Conservation (phyloP, 192 early-diverging fungal genomes). For the Irineochytrium annulatum region DNA sequence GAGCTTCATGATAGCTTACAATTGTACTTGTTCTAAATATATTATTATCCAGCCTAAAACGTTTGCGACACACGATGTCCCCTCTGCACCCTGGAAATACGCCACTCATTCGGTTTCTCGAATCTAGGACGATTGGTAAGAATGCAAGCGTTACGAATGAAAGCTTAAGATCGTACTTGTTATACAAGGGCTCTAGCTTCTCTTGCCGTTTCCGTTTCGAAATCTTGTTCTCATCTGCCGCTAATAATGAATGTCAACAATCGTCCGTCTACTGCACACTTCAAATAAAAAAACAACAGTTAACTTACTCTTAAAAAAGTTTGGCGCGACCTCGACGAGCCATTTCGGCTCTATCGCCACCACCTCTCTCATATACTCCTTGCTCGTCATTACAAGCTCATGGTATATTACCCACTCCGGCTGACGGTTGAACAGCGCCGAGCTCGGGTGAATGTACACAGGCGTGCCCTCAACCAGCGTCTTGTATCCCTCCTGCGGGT, state of each 20-base stretch:
- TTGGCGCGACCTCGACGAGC: conserved; percentile 95
- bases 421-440: conserved; percentile 92
- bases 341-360: conserved; percentile 87
- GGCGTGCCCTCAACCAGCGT: conserved; percentile 97
- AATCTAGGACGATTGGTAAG: conserved; percentile 41
- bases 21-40: too few relatives aligned
- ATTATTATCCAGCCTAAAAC: too few relatives aligned
- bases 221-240: conserved; percentile 89
- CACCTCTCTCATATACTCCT: conserved; percentile 90
- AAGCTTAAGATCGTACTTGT: conserved; percentile 44
- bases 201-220: conserved; percentile 90
- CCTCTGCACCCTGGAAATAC: conserved; percentile 54
- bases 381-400: conserved; percentile 83
- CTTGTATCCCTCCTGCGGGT: conserved; percentile 99
- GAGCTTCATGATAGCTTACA: too few relatives aligned
- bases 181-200: conserved; percentile 88
- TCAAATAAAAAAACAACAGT: conserved; percentile 6
- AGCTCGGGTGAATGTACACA: conserved; percentile 94
- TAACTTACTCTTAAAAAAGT: conserved; percentile 79
- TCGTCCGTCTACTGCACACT: neutral
- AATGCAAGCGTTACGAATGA: conserved; percentile 7
- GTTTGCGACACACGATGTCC: conserved; percentile 32
- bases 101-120: conserved; percentile 96
- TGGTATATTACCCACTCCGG: conserved; percentile 96
- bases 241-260: conserved; percentile 6